A percentile compares a stretch with the other conserved stretches of the same genome.
These are phyloP conservation scores for Phytopythium chamaehyphon DNA, from an alignment of 352 stramenopile species.

Conservation along the genomic window DNA sequence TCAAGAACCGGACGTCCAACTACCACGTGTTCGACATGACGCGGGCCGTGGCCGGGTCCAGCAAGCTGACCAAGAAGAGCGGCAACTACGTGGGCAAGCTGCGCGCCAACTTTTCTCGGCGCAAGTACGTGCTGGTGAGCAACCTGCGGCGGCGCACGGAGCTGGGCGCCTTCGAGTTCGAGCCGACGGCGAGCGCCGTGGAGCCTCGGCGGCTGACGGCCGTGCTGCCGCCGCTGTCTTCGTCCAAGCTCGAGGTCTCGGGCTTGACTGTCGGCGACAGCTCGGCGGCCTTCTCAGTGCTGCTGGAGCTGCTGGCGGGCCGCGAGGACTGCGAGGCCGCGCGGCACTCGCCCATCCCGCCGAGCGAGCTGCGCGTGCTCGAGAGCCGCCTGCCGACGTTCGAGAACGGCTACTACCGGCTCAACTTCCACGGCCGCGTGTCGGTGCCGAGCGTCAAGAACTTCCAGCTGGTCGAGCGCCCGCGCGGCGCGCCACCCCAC, in stretches of 20 bases:
- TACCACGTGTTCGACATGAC: constrained; percentile 89
- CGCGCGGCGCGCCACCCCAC: not conserved
- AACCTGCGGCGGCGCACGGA: constrained; percentile 70
- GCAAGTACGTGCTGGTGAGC: constrained; percentile 69
- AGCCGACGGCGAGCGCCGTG: constrained; percentile 34
- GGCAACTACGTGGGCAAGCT: constrained; percentile 90
- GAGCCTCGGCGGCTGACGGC: constrained; percentile 49
- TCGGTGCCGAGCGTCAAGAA: constrained; percentile 78
- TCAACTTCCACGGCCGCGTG: constrained; percentile 81
- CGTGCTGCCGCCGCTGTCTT: constrained; percentile 46
- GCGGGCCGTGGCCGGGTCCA: constrained; percentile 30
- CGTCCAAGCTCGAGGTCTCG: constrained; percentile 40
- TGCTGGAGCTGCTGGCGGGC: constrained; percentile 42
- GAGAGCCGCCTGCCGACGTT: constrained; percentile 74
- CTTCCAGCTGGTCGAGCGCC: constrained; percentile 53
- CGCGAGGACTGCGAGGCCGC: constrained; percentile 9
- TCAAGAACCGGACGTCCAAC: constrained; percentile 76
- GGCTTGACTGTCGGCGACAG: constrained; percentile 41
- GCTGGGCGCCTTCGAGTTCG: constrained; percentile 66
- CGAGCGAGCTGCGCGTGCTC: constrained; percentile 36
- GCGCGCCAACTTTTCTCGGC: constrained; percentile 67
- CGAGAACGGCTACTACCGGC: constrained; percentile 72
- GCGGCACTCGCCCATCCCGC: constrained; percentile 17
- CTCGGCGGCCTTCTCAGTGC: constrained; percentile 41
- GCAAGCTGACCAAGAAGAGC: constrained; percentile 80